Conservation (phyloP, 2,329 filamentous ascomycete genomes). For the Sclerotinia nivalis region DNA sequence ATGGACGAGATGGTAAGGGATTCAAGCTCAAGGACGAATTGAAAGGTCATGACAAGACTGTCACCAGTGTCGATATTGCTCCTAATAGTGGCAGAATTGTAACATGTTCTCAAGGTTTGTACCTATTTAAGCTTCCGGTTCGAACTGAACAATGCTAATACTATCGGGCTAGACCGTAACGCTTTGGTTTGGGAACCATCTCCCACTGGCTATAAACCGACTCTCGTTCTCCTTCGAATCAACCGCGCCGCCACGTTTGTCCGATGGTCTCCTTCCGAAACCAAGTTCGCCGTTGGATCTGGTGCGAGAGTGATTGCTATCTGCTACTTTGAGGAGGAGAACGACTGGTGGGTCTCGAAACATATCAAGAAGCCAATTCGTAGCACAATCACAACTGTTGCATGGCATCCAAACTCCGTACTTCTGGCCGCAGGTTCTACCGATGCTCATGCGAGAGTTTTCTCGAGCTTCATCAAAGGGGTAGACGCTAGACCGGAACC, state of each 20-base stretch:
- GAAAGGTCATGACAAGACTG: conserved; percentile 94
- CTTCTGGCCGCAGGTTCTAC: conserved; percentile 94
- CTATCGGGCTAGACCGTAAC: conserved; percentile 72
- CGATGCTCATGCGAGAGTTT: conserved; percentile 91
- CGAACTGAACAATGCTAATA: neutral
- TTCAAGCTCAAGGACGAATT: conserved; percentile 90
- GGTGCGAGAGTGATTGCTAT: conserved; percentile 93
- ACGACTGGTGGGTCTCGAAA: conserved; percentile 99
- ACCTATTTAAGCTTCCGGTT: neutral
- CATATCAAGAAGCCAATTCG: conserved; percentile 98
- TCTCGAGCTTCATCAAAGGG: conserved; percentile 95
- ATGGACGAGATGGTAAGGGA: conserved; percentile 68
- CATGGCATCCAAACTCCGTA: conserved; percentile 97
- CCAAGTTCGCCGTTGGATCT: conserved; percentile 96
- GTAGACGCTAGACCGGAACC: conserved; percentile 84
- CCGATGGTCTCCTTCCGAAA: conserved; percentile 94
- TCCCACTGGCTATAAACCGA: conserved; percentile 92
- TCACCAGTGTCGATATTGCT: conserved; percentile 95
- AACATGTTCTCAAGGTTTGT: conserved; percentile 87
- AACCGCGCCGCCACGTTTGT: conserved; percentile 96
- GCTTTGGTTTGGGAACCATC: conserved; percentile 97
- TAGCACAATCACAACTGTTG: conserved; percentile 91
- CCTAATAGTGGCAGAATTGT: conserved; percentile 90
- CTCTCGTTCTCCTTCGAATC: conserved; percentile 92
- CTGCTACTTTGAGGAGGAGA: conserved; percentile 99